A percentile compares a stretch with the other conserved stretches of the same genome.
Conservation (phyloP, 163 green algal species). For the Chlamydomonas reinhardtii region DNA sequence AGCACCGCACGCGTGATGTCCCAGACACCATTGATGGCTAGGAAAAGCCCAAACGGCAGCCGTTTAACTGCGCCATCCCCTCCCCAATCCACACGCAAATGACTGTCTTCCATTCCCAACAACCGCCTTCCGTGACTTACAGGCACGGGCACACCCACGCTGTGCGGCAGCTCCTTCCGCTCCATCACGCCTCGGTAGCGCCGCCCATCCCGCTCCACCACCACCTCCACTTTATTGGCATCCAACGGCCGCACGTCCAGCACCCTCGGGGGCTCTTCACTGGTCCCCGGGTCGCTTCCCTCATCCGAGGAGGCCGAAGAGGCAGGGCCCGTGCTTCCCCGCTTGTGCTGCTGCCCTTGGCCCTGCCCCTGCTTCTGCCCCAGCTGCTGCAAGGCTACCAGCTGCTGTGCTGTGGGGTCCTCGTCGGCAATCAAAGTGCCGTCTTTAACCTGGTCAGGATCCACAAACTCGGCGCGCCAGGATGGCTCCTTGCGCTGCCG, state of each 20-base stretch:
- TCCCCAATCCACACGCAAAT: no score
- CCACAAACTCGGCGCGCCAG: conserved; percentile 10
- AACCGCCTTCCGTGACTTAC: neutral
- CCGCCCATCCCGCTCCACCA: conserved; percentile 6
- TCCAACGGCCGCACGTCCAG: neutral
- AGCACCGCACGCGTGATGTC: no score
- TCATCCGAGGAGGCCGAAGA: neutral
- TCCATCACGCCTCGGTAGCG: conserved; percentile 34
- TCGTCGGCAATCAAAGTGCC: no score
- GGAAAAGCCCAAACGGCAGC: no score
- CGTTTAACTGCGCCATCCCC: no score
- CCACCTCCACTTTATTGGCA: conserved; percentile 18
- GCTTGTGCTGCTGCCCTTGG: neutral
- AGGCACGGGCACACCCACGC: conserved; percentile 25
- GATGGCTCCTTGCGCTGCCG: conserved; percentile 30
- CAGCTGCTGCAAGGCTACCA: neutral
- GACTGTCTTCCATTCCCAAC: no score
- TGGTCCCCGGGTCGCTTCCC: neutral
- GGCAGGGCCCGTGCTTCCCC: no score
- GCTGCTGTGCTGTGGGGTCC: neutral
- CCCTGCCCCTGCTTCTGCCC: neutral
- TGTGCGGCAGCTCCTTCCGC: conserved; percentile 17
- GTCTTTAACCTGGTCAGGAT: neutral
- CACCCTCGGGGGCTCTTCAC: neutral
- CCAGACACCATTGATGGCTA: no score